Evolutionary conservation across 2,329 filamentous ascomycete genomes (phyloP).

Genomic region (Beauveria pseudobassiana): DNA sequence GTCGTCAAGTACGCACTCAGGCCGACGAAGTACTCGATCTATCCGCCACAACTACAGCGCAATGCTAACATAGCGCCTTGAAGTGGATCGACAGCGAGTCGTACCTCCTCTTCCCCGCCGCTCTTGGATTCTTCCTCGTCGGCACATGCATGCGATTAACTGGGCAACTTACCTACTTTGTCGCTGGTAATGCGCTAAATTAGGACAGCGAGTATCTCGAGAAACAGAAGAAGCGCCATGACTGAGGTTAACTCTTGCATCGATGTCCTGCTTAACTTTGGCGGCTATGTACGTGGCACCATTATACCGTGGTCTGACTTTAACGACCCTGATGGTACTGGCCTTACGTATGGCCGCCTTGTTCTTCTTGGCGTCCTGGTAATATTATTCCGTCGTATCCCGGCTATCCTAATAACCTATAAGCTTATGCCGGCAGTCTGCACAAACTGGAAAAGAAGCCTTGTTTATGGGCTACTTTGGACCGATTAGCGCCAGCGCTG

Average conservation of each 20-base stretch:
- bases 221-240: conserved; percentile 48
- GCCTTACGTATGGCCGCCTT: conserved; percentile 43
- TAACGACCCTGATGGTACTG: conserved; percentile 42
- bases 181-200: conserved; percentile 51
- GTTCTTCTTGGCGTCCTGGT: conserved; percentile 46
- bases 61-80: not conserved
- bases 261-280: conserved; percentile 52
- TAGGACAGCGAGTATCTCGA: conserved; percentile 54
- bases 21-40: conserved; percentile 15
- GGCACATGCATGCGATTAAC: conserved; percentile 48
- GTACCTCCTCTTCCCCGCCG: conserved; percentile 44
- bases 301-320: conserved; percentile 50
- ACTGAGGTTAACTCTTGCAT: conserved; percentile 53
- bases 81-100: conserved; percentile 50
- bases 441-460: conserved; percentile 48
- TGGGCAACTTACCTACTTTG: conserved; percentile 53
- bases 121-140: conserved; percentile 48
- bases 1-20: conserved; percentile 36
- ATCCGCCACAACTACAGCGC: not conserved
- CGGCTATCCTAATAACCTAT: conserved; percentile 45
- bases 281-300: conserved; percentile 47
- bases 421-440: conserved; percentile 46
- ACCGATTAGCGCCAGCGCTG: conserved; percentile 67
- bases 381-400: conserved; percentile 48
- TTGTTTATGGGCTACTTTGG: conserved; percentile 63